Evolutionary conservation across 139 green algal genomes (phyloP), one percentile per base, ranked within the genome.

Genomic region (Pseudopediastrum boryanum): DNA sequence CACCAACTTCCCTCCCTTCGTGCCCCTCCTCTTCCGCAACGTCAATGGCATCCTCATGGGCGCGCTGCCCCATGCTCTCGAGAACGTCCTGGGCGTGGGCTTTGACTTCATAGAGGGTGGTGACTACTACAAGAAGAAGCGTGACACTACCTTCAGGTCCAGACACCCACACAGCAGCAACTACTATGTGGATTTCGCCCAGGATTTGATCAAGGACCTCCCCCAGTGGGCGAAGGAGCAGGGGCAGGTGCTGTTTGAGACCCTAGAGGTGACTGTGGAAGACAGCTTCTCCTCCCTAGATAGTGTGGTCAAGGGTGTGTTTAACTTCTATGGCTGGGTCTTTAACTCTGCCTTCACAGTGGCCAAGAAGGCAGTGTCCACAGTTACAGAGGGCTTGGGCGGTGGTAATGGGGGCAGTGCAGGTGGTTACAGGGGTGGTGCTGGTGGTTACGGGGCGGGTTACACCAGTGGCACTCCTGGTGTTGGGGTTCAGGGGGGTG

Each of bases 251-350:
- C 54, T 29, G 2, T 35, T 21, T 33, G 71, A 78, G 71, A 67
- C 54, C 25, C 54, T 41, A 56, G 54, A 78, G 39, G 71, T 56
- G 9, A 13, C 43, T 13, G 68, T 78, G 44, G 71, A 56, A 41
- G 71, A 70, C 29, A 59, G 71, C 27, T 25, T 6, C 13, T 23
- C 4, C 31, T 44, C 2, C 2, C 29, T 19, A 13, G n/a, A 13
- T 58, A n/a, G 48, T n/a, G 21, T 21, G 21, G 16, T 58, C 48
- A 58, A 21, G 48, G 48, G 19, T 58, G 48, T n/a, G 48, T 58
- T 78, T 41, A 70, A 59, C 71, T 78, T 78, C 71, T 78, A 78
- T 56, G 21, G 68, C 12, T 78, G 71, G 71, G 31, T 78, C 19
- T 38, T 78, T 9, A 78, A 65, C 71, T 61, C 25, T 33, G 9